Percentiles rank a stretch among this genome's conserved stretches.
These are phyloP conservation scores for Agrostemma githago DNA, from an alignment of 148 eudicot genomes.

Conservation along the genomic window DNA sequence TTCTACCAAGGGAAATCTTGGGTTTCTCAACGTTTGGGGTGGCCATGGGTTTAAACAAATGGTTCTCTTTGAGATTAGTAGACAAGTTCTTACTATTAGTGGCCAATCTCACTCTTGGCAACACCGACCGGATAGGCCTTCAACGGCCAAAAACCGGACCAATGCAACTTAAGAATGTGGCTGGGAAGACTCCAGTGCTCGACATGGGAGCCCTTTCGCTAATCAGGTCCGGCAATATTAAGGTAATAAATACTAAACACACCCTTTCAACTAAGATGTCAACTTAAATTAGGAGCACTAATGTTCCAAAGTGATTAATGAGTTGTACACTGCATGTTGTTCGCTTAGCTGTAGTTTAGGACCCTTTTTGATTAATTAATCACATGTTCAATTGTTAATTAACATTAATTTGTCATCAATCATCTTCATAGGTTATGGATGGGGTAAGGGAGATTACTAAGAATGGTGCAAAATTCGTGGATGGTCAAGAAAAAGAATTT, in stretches of 20 bases:
- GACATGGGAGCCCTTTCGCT: slow-evolving; percentile 77
- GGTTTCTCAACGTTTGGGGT: slow-evolving; percentile 83
- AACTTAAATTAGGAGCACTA: not conserved
- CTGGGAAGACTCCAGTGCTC: slow-evolving; percentile 94
- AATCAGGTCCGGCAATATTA: slow-evolving; percentile 67
- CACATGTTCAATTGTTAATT: slow-evolving; percentile 10
- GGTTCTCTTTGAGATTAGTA: slow-evolving; percentile 77
- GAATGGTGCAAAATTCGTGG: slow-evolving; percentile 69
- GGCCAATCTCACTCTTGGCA: slow-evolving; percentile 61
- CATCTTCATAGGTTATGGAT: slow-evolving; percentile 50
- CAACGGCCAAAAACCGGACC: slow-evolving; percentile 83
- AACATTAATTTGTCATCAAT: not conserved
- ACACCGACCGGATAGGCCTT: slow-evolving; percentile 57
- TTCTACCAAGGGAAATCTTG: slow-evolving; percentile 92
- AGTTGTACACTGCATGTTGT: slow-evolving; percentile 2
- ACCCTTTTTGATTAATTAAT: slow-evolving; percentile 4
- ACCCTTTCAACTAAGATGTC: not conserved
- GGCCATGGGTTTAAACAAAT: slow-evolving; percentile 73
- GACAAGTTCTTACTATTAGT: slow-evolving; percentile 63
- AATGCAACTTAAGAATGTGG: slow-evolving; percentile 71
- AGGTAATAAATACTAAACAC: slow-evolving; percentile 35
- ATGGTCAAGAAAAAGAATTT: slow-evolving; percentile 69
- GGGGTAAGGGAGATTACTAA: slow-evolving; percentile 75
- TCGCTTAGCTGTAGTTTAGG: not conserved
- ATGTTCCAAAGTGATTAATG: not conserved